Evolutionary conservation across 768 basidiomycete species (phyloP), one percentile per base, ranked within the genome.

Genomic region (Serendipita sp.): DNA sequence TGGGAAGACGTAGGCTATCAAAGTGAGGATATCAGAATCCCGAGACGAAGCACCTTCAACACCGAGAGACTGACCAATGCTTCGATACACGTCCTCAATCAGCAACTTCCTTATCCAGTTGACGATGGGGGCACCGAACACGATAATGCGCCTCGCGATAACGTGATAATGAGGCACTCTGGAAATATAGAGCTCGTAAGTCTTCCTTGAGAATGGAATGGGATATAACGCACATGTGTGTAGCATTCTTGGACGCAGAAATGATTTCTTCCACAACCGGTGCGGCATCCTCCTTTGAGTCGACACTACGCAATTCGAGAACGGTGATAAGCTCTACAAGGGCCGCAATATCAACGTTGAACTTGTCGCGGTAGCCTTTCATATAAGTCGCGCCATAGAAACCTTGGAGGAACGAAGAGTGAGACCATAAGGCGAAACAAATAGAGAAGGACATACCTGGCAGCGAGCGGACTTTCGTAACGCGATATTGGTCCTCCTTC

Each of bases 121-220:
- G 13, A 75, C 64, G 24, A 76, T 38, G 0, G 69, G 66, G 0
- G 74, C 69, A 11, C 76, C 56, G 41, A 42, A 61, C 16, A 34
- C 14, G n/a, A 34, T 30, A 38, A 58, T 62, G 41, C 69, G 68
- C 2, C 75, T 74, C 31, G 67, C 74, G 14, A 76, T 71, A 41
- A 84, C 77, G 61, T 81, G 74, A 63, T 84, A 84, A 68, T 82
- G 78, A 0, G 83, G 82, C 2, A 82, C 76, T 42, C 82, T 84
- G 65, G 1, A 24, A 13, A 45, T n/a, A n/a, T n/a, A n/a, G 4
- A 22, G 22, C 14, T 34, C 28, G 56, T 42, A 61, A 30, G 48
- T 13, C n/a, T 48, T 17, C 16, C 45, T 3, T 11, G 62, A 7
- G 33, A 41, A 58, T 60, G 24, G 7, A 28, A 17, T 11, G n/a